phyloP scores from a whole-genome alignment of 139 green algal genomes.

The Diplosphaera chodatii region DNA sequence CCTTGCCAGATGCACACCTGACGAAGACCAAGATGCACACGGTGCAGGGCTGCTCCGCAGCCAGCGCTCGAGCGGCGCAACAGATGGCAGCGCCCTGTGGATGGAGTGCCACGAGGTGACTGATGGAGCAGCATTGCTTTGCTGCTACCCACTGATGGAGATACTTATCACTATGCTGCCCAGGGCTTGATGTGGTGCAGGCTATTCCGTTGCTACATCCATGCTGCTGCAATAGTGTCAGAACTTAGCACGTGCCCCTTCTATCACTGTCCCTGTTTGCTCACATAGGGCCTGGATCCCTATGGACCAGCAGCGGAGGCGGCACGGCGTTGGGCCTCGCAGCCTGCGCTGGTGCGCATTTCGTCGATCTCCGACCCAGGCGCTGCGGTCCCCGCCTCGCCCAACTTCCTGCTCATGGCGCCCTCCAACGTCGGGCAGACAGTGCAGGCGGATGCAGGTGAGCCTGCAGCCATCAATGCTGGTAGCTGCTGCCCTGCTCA shows the following conservation, averaged over 20 bases:
- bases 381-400: not conserved
- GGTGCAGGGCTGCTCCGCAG: not conserved
- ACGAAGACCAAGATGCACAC: too few relatives aligned
- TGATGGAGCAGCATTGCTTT: too few relatives aligned
- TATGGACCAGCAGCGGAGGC: not conserved
- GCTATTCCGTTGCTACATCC: too few relatives aligned
- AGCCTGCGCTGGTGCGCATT: not conserved
- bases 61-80: not conserved
- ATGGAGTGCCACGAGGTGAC: not conserved
- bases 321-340: not conserved
- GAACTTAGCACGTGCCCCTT: too few relatives aligned
- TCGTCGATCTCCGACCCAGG: not conserved
- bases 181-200: too few relatives aligned
- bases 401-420: not conserved
- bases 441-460: not conserved
- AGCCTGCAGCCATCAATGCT: too few relatives aligned
- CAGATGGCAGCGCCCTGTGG: not conserved
- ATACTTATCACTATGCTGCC: too few relatives aligned
- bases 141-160: too few relatives aligned
- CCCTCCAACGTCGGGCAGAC: not conserved
- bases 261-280: too few relatives aligned
- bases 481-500: too few relatives aligned
- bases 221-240: too few relatives aligned
- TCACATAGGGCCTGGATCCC: not conserved
- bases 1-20: too few relatives aligned